Conservation (phyloP, 305 asterid species). For the Fraxinus sp. region DNA sequence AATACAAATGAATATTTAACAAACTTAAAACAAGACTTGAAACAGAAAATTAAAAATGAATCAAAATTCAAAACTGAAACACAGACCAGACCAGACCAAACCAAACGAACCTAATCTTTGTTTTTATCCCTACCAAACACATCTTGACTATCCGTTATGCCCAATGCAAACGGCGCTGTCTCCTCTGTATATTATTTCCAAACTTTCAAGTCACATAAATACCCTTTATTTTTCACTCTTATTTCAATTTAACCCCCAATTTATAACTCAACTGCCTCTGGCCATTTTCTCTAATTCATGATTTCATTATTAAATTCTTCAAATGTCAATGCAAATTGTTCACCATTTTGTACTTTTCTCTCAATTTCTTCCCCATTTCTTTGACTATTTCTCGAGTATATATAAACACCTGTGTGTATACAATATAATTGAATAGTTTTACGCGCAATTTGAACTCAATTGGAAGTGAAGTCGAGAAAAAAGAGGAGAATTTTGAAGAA, state of each 20-base stretch:
- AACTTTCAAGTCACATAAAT: conserved; percentile 6
- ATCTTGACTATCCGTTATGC: background rate
- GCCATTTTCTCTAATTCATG: conserved; percentile 18
- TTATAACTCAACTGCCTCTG: conserved; percentile 1
- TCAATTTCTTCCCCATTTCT: conserved; percentile 32
- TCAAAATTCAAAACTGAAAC: too few relatives aligned
- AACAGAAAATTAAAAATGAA: too few relatives aligned
- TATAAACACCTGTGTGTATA: conserved; percentile 22
- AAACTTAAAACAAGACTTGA: too few relatives aligned
- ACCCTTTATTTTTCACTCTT: conserved; percentile 1
- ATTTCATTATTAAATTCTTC: conserved; percentile 11
- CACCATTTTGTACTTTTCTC: conserved; percentile 26
- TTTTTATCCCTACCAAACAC: background rate
- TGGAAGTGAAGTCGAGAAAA: conserved; percentile 9
- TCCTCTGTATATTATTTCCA: background rate
- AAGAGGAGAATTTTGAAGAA: background rate
- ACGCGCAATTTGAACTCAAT: conserved; percentile 17
- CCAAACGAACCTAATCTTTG: background rate
- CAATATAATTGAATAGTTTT: conserved; percentile 34
- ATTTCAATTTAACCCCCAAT: conserved; percentile 13
- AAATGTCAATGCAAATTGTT: conserved; percentile 12
- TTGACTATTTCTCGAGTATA: conserved; percentile 32
- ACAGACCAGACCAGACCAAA: too few relatives aligned
- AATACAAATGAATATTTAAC: too few relatives aligned
- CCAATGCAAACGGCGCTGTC: background rate